Evolutionary conservation across 306 rosid species (phyloP).

Genomic region (Citrullus amarus): DNA sequence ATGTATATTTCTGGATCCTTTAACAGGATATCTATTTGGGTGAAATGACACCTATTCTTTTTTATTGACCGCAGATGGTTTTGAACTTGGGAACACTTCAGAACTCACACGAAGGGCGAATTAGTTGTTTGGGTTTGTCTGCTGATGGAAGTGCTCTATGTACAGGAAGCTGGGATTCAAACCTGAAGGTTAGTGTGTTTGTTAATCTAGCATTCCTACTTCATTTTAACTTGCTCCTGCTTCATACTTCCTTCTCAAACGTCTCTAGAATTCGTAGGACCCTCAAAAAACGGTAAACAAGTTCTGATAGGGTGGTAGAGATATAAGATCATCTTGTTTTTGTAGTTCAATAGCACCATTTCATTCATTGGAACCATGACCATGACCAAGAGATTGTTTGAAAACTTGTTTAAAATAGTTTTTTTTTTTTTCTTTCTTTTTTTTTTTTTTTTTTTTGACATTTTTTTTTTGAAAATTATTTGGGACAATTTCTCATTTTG

Average conservation of each 20-base stretch:
- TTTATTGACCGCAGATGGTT: slow-evolving; percentile 42
- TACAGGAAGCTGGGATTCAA: slow-evolving; percentile 96
- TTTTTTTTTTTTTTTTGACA: not conserved
- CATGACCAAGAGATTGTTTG: not conserved
- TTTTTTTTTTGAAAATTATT: not conserved
- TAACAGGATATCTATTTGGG: not conserved
- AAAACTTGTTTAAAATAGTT: not conserved
- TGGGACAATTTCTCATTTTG: not conserved
- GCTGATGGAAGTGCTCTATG: slow-evolving; percentile 99
- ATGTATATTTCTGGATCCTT: not conserved
- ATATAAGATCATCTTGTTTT: not conserved
- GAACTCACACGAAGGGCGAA: slow-evolving; percentile 60
- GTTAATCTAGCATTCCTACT: slow-evolving; percentile 5
- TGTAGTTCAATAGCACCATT: not conserved
- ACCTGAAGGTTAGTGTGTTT: slow-evolving; percentile 64
- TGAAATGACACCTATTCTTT: slow-evolving; percentile 5
- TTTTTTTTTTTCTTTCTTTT: not conserved
- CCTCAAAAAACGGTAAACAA: not conserved
- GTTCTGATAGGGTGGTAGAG: not conserved
- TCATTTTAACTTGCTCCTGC: not conserved
- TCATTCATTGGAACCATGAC: not conserved
- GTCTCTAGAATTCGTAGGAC: not conserved
- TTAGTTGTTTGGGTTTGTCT: slow-evolving; percentile 88
- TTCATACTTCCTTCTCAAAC: not conserved
- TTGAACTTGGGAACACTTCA: slow-evolving; percentile 89